Evolutionary conservation across 352 stramenopile species (phyloP).

Genomic region (Phytophthora gonapodyides): DNA sequence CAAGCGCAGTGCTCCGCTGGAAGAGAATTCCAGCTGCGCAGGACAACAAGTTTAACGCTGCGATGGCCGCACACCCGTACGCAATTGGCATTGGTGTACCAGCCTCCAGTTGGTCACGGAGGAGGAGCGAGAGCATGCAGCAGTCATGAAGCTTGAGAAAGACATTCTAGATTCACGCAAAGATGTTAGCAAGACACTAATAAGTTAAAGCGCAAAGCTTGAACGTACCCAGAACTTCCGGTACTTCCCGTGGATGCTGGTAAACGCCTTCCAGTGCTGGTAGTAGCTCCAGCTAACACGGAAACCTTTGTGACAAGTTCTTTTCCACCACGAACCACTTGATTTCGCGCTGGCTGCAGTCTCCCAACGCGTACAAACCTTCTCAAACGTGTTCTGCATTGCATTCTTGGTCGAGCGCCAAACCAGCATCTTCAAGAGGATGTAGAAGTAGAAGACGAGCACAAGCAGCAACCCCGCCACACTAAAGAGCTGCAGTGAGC

Average conservation of each 20-base stretch:
- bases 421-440: constrained; percentile 21
- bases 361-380: constrained; percentile 1
- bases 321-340: neutral
- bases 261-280: constrained; percentile 21
- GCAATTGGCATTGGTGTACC: constrained; percentile 22
- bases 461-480: constrained; percentile 12
- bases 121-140: constrained; percentile 23
- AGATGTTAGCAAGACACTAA: neutral
- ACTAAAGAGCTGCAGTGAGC: constrained; percentile 16
- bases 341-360: neutral
- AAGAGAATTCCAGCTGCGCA: constrained; percentile 15
- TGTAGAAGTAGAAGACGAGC: constrained; percentile 16
- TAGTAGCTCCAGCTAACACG: constrained; percentile 13
- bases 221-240: constrained; percentile 42
- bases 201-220: neutral
- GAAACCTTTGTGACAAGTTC: neutral
- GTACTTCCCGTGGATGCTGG: constrained; percentile 29
- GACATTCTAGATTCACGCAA: constrained; percentile 28
- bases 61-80: constrained; percentile 19
- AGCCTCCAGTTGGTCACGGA: constrained; percentile 31
- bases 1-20: constrained; percentile 18
- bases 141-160: constrained; percentile 36
- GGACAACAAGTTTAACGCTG: constrained; percentile 25
- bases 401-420: constrained; percentile 21
- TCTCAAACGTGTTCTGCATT: constrained; percentile 6